Evolutionary conservation across 495 filamentous ascomycete genomes (phyloP).

Genomic region (Neurospora sublineolata): DNA sequence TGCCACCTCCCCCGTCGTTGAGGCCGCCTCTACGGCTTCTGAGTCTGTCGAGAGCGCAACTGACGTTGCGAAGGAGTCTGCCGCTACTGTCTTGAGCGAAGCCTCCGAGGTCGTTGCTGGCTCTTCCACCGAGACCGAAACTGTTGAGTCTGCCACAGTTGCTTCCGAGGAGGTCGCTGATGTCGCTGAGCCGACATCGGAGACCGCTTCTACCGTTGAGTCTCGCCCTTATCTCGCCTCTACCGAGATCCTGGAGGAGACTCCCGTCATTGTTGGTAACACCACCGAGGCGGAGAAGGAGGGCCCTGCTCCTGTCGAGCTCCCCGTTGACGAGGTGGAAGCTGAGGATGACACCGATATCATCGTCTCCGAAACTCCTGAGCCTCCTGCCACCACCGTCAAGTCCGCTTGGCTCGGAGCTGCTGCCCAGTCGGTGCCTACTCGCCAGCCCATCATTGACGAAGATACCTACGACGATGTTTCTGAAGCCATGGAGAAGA

Average conservation of each 20-base stretch:
- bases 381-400: constrained; percentile 8
- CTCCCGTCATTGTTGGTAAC: constrained; percentile 17
- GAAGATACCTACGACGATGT: constrained; percentile 38
- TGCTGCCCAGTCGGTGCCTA: constrained; percentile 33
- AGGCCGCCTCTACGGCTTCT: constrained; percentile 1
- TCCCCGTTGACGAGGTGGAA: constrained; percentile 13
- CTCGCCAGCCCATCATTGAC: constrained; percentile 28
- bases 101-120: not conserved
- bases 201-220: constrained; percentile 4
- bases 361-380: not conserved
- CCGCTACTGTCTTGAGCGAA: not conserved
- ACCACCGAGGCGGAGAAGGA: constrained; percentile 27
- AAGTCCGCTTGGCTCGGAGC: constrained; percentile 35
- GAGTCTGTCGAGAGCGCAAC: not conserved
- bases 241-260: constrained; percentile 13
- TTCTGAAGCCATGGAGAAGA: constrained; percentile 51
- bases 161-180: constrained; percentile 6
- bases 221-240: constrained; percentile 10
- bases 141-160: not conserved
- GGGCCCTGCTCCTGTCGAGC: constrained; percentile 45
- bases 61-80: not conserved
- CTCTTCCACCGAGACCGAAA: not conserved
- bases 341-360: not conserved
- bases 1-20: constrained; percentile 1
- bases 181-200: constrained; percentile 13